phyloP scores from a whole-genome alignment of 768 basidiomycete genomes.

The Rhizopogon roseolus region DNA sequence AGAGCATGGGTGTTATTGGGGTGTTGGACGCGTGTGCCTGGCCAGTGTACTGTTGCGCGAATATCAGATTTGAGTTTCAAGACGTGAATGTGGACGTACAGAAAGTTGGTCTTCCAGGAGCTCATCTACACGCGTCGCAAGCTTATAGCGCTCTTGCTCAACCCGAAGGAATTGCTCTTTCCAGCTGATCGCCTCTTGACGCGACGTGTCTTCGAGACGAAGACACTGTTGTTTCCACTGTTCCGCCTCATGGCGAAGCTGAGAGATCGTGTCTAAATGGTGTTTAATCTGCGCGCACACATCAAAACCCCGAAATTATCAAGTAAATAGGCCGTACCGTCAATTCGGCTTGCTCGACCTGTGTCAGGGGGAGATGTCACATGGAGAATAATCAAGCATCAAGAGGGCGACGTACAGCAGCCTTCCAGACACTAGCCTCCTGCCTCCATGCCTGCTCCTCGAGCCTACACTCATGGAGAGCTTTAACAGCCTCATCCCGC shows the following conservation, averaged over 20 bases:
- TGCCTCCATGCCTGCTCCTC: constrained; percentile 48
- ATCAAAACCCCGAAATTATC: background rate
- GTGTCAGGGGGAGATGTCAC: constrained; percentile 3
- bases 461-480: constrained; percentile 38
- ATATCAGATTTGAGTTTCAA: background rate
- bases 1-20: constrained; percentile 31
- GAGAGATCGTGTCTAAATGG: constrained; percentile 55
- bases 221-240: constrained; percentile 72
- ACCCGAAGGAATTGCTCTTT: constrained; percentile 76
- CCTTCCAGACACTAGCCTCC: constrained; percentile 34
- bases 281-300: constrained; percentile 41
- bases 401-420: constrained; percentile 38
- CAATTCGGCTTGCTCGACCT: constrained; percentile 54
- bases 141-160: constrained; percentile 59
- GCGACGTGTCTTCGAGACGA: constrained; percentile 41
- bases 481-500: constrained; percentile 43
- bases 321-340: constrained; percentile 35
- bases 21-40: constrained; percentile 11
- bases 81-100: constrained; percentile 25
- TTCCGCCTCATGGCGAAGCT: constrained; percentile 56
- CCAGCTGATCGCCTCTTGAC: constrained; percentile 60
- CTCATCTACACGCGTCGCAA: constrained; percentile 55
- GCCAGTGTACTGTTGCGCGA: constrained; percentile 6
- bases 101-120: constrained; percentile 46
- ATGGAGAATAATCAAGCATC: constrained; percentile 7